Percentiles rank a stretch among this genome's conserved stretches.
Conservation (phyloP, 345 rosid species). For the Carallia pectinifolia region DNA sequence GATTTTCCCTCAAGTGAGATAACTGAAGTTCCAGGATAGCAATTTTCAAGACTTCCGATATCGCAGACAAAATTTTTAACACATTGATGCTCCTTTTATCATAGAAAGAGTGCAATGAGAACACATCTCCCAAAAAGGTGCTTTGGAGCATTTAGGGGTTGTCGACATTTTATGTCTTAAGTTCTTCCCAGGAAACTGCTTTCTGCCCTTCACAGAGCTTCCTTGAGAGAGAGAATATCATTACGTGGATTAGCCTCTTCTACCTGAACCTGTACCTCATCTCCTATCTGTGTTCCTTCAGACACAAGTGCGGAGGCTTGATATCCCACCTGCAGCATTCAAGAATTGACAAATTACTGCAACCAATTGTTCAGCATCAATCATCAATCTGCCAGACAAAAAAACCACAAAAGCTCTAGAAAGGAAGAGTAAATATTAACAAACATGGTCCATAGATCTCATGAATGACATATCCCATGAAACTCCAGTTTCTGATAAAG, state of each 20-base stretch:
- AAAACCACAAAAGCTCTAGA: background rate
- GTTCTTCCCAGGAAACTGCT: slow-evolving; percentile 10
- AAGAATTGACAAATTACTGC: slow-evolving; percentile 6
- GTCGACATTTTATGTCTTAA: background rate
- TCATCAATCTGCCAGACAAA: background rate
- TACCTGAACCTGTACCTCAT: slow-evolving; percentile 73
- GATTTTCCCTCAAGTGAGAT: background rate
- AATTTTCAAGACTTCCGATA: background rate
- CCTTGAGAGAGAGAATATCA: slow-evolving; percentile 64
- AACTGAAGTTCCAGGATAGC: background rate
- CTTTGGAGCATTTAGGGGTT: background rate
- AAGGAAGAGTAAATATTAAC: background rate
- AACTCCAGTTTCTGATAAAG: too few species aligned
- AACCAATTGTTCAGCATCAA: background rate
- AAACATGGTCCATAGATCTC: too few species aligned
- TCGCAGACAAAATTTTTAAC: slow-evolving; percentile 3
- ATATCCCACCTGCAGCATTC: slow-evolving; percentile 64
- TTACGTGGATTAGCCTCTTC: slow-evolving; percentile 87
- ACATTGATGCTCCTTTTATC: background rate
- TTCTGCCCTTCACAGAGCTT: slow-evolving; percentile 34
- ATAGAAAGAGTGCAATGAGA: slow-evolving; percentile 12
- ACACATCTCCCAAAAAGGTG: slow-evolving; percentile 3
- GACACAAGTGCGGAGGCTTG: slow-evolving; percentile 84
- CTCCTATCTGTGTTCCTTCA: slow-evolving; percentile 67
- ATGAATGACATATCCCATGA: too few species aligned